phyloP scores from a whole-genome alignment of 2,329 filamentous ascomycete species.

The Pseudonectria foliicola region DNA sequence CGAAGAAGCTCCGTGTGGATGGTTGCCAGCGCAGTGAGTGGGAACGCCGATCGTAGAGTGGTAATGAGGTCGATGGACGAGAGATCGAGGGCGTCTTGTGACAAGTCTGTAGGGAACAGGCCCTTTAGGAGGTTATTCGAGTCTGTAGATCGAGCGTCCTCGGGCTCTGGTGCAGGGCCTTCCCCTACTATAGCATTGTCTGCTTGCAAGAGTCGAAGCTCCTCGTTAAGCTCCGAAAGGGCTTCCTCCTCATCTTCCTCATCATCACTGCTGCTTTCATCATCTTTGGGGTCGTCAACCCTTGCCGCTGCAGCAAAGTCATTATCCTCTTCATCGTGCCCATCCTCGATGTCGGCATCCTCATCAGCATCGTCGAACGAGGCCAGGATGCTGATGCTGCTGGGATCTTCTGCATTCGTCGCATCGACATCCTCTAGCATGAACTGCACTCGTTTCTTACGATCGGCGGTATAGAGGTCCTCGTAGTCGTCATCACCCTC shows the following conservation, averaged over 20 bases:
- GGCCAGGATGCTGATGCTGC: conserved; percentile 13
- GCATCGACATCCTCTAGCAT: conserved; percentile 26
- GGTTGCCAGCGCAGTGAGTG: conserved; percentile 27
- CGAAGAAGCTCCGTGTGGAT: conserved; percentile 30
- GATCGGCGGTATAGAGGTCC: conserved; percentile 26
- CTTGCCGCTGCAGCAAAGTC: conserved; percentile 20
- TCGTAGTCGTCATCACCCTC: conserved; percentile 31
- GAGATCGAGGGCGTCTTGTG: conserved; percentile 6
- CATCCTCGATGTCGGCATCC: conserved; percentile 8
- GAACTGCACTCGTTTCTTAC: conserved; percentile 18
- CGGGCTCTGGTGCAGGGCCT: conserved; percentile 7
- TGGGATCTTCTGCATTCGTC: conserved; percentile 6
- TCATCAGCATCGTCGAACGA: conserved; percentile 16
- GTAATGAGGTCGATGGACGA: conserved; percentile 24
- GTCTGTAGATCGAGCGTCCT: background rate
- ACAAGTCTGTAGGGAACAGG: background rate
- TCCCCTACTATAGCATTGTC: conserved; percentile 29
- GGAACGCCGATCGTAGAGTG: conserved; percentile 38
- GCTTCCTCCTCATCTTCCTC: conserved; percentile 4
- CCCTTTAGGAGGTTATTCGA: conserved; percentile 1
- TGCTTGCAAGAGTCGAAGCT: conserved; percentile 36
- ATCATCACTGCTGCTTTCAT: conserved; percentile 6
- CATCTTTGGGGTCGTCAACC: conserved; percentile 7
- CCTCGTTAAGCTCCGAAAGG: conserved; percentile 22
- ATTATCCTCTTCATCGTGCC: conserved; percentile 19